phyloP scores from a whole-genome alignment of 176 grass and related monocot species.

The Typha latifolia region DNA sequence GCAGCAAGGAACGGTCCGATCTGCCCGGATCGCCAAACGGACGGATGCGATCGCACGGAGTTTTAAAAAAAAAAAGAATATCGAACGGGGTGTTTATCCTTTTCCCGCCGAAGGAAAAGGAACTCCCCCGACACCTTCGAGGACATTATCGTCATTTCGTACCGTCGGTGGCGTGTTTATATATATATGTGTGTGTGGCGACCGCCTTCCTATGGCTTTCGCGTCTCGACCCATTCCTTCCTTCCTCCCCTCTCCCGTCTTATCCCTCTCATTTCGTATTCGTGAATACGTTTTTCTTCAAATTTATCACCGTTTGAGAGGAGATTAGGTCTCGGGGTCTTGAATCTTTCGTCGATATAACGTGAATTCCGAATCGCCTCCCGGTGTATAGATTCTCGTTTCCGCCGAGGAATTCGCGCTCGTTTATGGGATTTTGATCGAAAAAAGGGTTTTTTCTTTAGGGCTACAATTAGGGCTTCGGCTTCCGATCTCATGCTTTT shows the following conservation, averaged over 20 bases:
- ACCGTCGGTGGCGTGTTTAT: neutral
- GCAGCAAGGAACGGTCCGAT: no score
- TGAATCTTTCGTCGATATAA: neutral
- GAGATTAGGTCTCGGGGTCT: neutral
- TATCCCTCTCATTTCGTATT: conserved; percentile 6
- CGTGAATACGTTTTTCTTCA: conserved; percentile 3
- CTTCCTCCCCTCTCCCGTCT: conserved; percentile 9
- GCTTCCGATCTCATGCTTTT: conserved; percentile 39
- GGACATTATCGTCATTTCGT: conserved; percentile 23
- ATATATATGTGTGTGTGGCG: conserved; percentile 24
- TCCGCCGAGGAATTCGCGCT: neutral
- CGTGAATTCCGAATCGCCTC: neutral
- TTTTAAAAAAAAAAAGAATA: neutral
- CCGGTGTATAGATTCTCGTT: conserved; percentile 1
- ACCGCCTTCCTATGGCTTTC: conserved; percentile 2
- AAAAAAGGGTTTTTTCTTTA: neutral
- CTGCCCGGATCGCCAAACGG: no score
- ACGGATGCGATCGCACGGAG: neutral
- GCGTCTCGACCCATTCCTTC: conserved; percentile 1
- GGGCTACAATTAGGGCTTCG: neutral
- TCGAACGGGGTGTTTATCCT: neutral
- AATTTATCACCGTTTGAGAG: conserved; percentile 9
- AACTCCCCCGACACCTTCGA: neutral
- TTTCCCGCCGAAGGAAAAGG: neutral
- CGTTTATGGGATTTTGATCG: conserved; percentile 1